Evolutionary conservation across 768 basidiomycete genomes (phyloP), one percentile per base, ranked within the genome.

Genomic region (Hydnomerulius pinastri): DNA sequence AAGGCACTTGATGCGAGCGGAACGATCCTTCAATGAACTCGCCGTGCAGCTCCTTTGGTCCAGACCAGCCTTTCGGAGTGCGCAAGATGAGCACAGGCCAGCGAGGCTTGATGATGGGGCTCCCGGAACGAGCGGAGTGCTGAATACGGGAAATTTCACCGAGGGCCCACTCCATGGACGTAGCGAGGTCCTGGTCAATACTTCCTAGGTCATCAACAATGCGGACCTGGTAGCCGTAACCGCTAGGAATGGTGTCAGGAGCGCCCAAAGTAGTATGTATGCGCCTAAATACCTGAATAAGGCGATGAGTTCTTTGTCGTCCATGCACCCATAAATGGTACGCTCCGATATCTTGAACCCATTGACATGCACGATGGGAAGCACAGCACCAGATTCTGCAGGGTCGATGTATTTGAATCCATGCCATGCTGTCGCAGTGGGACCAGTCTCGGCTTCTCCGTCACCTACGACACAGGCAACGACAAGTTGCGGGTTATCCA

Each of bases 301-400:
- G 0, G 85, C 72, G 15, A 73, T 77, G 23, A 94, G 70, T 64
- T 95, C 93, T 60, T 87, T 85, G 64, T 96, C 77, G 60, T 95
- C 92, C 91, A 95, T 93, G 18, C 86, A 86, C 33, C 92, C 93
- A 51, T 84, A 87, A 51, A 97, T 87, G 13, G 93, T 95, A 30
- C 91, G 80, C 63, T 94, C 90, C 0, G 88, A 90, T 53, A 95
- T 94, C 76, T 93, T 89, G 79, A 90, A 92, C 13, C 89, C 87
- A 56, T 93, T 93, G 55, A 87, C 80, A 62, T 93, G 90, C 2
- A 97, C 74, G 55, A 95, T 90, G 21, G 92, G 93, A n/a, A 97
- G 73, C 17, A 95, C 90, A 0, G 93, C 92, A 17, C 93, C 92
- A 3, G 86, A 88, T 69, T 94, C 92, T 13, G 80, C 81, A 20